Conservation (phyloP, 768 basidiomycete genomes). For the Tylopilus intermedius region DNA sequence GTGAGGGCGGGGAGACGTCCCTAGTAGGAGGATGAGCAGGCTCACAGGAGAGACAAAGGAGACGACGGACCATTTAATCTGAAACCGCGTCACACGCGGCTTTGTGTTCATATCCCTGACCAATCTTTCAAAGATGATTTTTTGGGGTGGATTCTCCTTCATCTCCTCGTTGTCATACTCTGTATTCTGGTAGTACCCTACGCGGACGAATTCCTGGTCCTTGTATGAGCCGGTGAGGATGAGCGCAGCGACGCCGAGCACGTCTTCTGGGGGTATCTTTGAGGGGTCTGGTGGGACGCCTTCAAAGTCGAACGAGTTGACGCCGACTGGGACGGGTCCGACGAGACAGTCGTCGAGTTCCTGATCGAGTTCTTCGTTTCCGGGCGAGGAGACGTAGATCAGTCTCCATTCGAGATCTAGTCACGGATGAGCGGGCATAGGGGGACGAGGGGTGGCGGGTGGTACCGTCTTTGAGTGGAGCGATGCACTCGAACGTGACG, state of each 20-base stretch:
- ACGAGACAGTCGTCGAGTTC: conserved; percentile 97
- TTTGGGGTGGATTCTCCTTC: conserved; percentile 65
- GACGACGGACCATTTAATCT: conserved; percentile 71
- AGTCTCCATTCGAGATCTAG: conserved; percentile 97
- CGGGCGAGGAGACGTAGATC: conserved; percentile 94
- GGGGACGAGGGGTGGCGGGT: not conserved
- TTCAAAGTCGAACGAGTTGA: conserved; percentile 97
- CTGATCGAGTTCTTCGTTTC: conserved; percentile 87
- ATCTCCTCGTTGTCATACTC: conserved; percentile 96
- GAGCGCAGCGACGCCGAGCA: conserved; percentile 93
- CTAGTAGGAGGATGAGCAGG: conserved; percentile 31
- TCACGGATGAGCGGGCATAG: not conserved
- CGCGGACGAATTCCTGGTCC: conserved; percentile 98
- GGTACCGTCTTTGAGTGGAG: conserved; percentile 80
- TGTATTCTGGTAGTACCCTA: conserved; percentile 98
- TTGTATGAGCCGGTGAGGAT: conserved; percentile 95
- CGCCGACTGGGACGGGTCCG: conserved; percentile 92
- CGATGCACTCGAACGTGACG: conserved; percentile 96
- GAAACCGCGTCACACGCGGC: conserved; percentile 89
- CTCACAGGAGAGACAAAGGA: not conserved
- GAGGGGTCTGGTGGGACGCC: conserved; percentile 78
- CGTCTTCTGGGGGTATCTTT: conserved; percentile 84
- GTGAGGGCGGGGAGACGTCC: conserved; percentile 58
- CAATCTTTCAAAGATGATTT: conserved; percentile 71
- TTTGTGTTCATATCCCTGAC: conserved; percentile 87